These are phyloP conservation scores for Pneumocystis wakefieldiae DNA, from an alignment of 1,139 yeast genomes.

Conservation along the genomic window DNA sequence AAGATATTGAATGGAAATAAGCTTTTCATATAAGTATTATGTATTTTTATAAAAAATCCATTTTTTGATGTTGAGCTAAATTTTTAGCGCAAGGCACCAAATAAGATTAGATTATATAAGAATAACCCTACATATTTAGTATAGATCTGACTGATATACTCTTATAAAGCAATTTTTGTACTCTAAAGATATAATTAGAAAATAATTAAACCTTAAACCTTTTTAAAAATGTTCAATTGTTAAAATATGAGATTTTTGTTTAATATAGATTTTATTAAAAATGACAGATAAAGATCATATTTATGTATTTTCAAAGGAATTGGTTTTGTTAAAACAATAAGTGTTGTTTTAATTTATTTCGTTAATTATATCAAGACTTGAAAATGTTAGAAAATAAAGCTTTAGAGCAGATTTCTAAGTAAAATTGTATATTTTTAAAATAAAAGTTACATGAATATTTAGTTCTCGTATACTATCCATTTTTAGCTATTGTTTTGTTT, in stretches of 20 bases:
- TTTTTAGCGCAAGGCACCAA: background rate
- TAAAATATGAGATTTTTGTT: too few relatives aligned
- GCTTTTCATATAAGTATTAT: background rate
- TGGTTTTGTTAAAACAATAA: background rate
- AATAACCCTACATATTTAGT: background rate
- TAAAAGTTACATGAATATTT: background rate
- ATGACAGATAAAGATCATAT: background rate
- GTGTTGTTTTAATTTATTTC: background rate
- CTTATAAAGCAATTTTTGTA: too few relatives aligned
- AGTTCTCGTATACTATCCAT: conserved; percentile 14
- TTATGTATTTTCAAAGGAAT: background rate
- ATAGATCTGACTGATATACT: too few relatives aligned
- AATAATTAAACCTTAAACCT: background rate
- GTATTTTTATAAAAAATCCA: too few relatives aligned
- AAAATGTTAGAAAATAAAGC: background rate
- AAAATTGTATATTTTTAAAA: background rate
- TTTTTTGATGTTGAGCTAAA: background rate
- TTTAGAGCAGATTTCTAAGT: background rate
- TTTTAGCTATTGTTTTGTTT: conserved; percentile 60
- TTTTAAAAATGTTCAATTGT: background rate
- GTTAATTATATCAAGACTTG: too few relatives aligned
- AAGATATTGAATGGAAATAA: background rate
- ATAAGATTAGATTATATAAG: background rate
- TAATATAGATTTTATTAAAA: too few relatives aligned
- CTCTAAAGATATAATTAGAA: background rate